Base-by-base conservation (phyloP, 2,329 filamentous ascomycete genomes). In the Dryadomyces quercus-mongolicae region DNA sequence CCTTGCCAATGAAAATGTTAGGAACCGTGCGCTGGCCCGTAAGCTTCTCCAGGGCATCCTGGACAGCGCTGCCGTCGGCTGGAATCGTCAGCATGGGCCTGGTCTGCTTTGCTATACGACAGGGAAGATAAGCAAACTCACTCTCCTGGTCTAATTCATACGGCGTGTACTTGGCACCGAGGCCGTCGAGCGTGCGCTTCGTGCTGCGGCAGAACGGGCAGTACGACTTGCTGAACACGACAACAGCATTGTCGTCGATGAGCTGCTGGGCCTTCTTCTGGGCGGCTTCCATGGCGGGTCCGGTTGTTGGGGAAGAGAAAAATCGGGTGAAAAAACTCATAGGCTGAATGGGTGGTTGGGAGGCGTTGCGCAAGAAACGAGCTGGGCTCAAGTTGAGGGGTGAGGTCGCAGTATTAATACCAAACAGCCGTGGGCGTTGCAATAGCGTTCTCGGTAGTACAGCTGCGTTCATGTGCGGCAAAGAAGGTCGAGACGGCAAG, bases 171-270 rank as follows among this genome's bases (percentile, higher is more conserved):
- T 90, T 86, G 58, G 87, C 88, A 60, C 83, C 82, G 56, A 82
- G 62, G 55, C 81, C 74, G 65, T 76, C 80, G 62, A 98, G 75
- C 51, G 88, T 76, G 55, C 76, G 65, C 82, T 97, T 97, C 62
- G 85, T 82, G 57, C 83, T 76, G 56, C 73, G 77, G 79, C 92
- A 97, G 80, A 95, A 94, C 13, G 91, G 90, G 80, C 93, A 98
- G 75, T 89, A 95, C 16, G 85, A 88, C 77, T 98, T 98, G 72
- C 86, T 91, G 80, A 98, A 98, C 68, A 98, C 88, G 64, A 93
- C 84, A 70, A 95, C 90, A 64, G 82, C 73, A 74, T 95, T 93
- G 66, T 91, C 84, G 71, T 93, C 82, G 70, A 97, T 95, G 73
- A 96, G 84, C 65, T 76, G 70, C 71, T 95, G 82, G 58, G 87